Conservation (phyloP, 2,329 filamentous ascomycete species). For the Chaetomiaceae sp. region DNA sequence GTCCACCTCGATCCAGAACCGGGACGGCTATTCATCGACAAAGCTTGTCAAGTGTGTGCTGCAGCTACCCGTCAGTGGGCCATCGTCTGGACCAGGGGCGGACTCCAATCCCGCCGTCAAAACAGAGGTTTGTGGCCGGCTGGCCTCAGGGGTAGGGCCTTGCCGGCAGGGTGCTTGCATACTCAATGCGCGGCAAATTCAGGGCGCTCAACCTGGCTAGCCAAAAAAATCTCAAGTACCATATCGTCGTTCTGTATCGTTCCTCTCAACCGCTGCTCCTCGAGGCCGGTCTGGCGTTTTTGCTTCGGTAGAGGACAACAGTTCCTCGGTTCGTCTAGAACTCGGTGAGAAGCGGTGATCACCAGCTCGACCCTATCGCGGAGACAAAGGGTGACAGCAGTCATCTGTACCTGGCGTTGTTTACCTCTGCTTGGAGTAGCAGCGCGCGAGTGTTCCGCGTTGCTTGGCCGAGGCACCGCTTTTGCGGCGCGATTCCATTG, state of each 20-base stretch:
- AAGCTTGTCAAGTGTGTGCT: constrained; percentile 31
- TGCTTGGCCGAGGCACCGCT: constrained; percentile 17
- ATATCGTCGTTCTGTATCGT: constrained; percentile 5
- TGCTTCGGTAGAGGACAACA: neutral
- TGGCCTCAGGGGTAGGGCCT: constrained; percentile 38
- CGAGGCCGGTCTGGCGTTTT: constrained; percentile 6
- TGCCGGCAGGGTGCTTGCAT: constrained; percentile 45
- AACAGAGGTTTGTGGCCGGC: constrained; percentile 42
- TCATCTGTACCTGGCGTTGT: too few relatives aligned
- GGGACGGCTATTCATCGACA: constrained; percentile 26
- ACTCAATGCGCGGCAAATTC: constrained; percentile 38
- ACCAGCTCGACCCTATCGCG: too few relatives aligned
- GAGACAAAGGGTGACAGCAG: too few relatives aligned
- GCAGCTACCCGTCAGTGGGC: constrained; percentile 36
- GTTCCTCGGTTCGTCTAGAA: constrained; percentile 4
- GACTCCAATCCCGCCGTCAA: constrained; percentile 35
- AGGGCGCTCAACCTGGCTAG: constrained; percentile 23
- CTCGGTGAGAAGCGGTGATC: neutral
- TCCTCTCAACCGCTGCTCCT: constrained; percentile 2
- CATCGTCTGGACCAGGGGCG: constrained; percentile 28
- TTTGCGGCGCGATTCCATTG: constrained; percentile 14
- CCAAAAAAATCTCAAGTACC: constrained; percentile 6
- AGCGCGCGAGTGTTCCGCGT: constrained; percentile 13
- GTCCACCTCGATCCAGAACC: neutral
- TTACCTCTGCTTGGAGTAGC: too few relatives aligned